Base-by-base conservation (phyloP, 2,329 filamentous ascomycete genomes). In the Ophiostoma pallidulum region DNA sequence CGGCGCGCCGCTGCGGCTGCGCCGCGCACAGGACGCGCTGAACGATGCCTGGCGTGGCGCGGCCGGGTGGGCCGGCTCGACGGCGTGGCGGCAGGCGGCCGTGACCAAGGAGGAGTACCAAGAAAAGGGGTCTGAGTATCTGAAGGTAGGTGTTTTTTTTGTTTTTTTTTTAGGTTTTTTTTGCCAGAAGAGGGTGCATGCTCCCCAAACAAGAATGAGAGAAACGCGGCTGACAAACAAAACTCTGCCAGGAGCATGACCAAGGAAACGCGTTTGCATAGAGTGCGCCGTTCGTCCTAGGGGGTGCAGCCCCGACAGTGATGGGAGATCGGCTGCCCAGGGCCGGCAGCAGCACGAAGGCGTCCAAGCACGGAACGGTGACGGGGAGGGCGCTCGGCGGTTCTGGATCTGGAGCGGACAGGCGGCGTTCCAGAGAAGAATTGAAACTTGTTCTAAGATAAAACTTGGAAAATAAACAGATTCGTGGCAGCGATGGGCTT, bases 41-140 rank as follows among this genome's bases (percentile, higher is more conserved):
- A 69, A 94, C 31, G 92, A 98, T 72, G 86, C 91, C 3, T 98
- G 92, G 92, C 86, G 77, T 64, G 92, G 92, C 8, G 92, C 92
- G 1, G 91, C 92, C 12, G 74, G 78, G 52, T 98, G 92, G 91
- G 85, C 83, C 16, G 72, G 76, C 12, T 72, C 74, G 1, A 61
- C 70, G 28, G 72, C 73, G 18, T 81, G 81, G 66, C 78, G 74
- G 61, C 65, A 69, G 31, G 79, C 80, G 4, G 83, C 80, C 52
- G 76, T 98, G 36, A 85, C 82, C 2, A 80, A 77, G 58, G 83
- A 84, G 55, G 92, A 97, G 66, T 98, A 88, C 66, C 64, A 78
- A 57, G 92, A 98, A 71, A 96, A 94, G 72, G 92, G 92, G 1
- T 74, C 80, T 19, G 91, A 97, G 58, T 97, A 97, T 69, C 76